Evolutionary conservation across 768 basidiomycete genomes (phyloP).

Genomic region (Sporobolomyces pararoseus): DNA sequence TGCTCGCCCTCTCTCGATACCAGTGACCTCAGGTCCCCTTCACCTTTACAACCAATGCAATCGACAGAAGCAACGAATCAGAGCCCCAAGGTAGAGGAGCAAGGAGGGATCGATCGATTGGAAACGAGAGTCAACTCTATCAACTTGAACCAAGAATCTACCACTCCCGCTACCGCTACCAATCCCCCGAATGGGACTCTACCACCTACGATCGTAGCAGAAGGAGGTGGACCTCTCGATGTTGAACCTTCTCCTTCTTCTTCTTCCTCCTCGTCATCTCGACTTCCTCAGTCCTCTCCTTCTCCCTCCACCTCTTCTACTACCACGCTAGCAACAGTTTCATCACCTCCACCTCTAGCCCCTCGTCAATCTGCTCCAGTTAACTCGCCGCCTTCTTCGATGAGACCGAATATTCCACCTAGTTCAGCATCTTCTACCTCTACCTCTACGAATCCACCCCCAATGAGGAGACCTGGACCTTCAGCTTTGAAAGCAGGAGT

Average conservation of each 20-base stretch:
- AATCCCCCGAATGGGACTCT: background rate
- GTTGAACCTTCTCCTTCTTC: background rate
- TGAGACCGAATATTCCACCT: constrained; percentile 2
- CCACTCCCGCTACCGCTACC: background rate
- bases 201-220: background rate
- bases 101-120: too few relatives aligned
- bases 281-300: background rate
- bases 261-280: background rate
- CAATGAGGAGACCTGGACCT: background rate
- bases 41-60: too few relatives aligned
- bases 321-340: background rate
- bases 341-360: background rate
- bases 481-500: constrained; percentile 24
- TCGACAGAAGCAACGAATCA: too few relatives aligned
- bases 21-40: too few relatives aligned
- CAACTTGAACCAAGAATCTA: background rate
- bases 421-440: background rate
- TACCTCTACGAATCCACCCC: background rate
- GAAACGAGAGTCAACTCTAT: too few relatives aligned
- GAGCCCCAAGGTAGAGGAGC: too few relatives aligned
- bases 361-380: constrained; percentile 11
- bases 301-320: background rate
- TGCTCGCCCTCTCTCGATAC: too few relatives aligned
- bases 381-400: background rate
- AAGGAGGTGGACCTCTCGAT: constrained; percentile 10